Percentiles rank a stretch among this genome's conserved stretches.
phyloP scores from a whole-genome alignment of 2,329 filamentous ascomycete species.

The Claviceps arundinis region DNA sequence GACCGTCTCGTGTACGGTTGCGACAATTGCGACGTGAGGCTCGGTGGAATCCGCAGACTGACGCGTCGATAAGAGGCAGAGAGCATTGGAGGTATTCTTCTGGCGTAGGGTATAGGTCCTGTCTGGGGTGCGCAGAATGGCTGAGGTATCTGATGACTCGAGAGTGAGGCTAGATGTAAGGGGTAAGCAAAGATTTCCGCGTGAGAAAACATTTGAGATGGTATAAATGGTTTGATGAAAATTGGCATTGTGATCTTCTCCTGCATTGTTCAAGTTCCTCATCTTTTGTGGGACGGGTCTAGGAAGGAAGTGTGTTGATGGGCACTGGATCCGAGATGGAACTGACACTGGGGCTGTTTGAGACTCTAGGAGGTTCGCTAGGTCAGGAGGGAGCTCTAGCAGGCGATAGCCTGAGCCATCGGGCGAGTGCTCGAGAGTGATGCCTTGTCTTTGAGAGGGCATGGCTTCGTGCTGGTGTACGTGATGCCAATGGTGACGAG shows the following conservation, averaged over 20 bases:
- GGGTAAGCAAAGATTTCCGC: too few relatives aligned
- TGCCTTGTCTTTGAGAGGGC: slow-evolving; percentile 35
- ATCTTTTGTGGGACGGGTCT: too few relatives aligned
- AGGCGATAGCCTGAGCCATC: slow-evolving; percentile 42
- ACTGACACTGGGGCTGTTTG: slow-evolving; percentile 39
- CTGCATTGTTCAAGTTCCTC: too few relatives aligned
- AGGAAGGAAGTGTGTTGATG: too few relatives aligned
- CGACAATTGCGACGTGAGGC: slow-evolving; percentile 32
- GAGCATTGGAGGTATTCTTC: slow-evolving; percentile 55
- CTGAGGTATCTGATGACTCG: slow-evolving; percentile 33
- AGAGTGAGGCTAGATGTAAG: slow-evolving; percentile 28
- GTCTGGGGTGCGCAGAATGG: slow-evolving; percentile 37
- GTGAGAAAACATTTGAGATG: too few relatives aligned
- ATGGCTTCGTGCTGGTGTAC: slow-evolving; percentile 14
- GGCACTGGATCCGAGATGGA: too few relatives aligned
- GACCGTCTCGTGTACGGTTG: slow-evolving; percentile 48
- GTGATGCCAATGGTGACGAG: too few relatives aligned
- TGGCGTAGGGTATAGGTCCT: slow-evolving; percentile 47
- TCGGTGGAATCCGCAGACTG: slow-evolving; percentile 11
- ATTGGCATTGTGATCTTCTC: too few relatives aligned
- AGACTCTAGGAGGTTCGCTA: slow-evolving; percentile 41
- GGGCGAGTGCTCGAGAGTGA: slow-evolving; percentile 36
- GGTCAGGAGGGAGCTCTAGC: slow-evolving; percentile 47
- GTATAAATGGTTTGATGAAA: too few relatives aligned
- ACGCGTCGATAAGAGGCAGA: slow-evolving; percentile 37